Evolutionary conservation across 805 yeast genomes (phyloP).

Genomic region (Nakazawaea holstii): DNA sequence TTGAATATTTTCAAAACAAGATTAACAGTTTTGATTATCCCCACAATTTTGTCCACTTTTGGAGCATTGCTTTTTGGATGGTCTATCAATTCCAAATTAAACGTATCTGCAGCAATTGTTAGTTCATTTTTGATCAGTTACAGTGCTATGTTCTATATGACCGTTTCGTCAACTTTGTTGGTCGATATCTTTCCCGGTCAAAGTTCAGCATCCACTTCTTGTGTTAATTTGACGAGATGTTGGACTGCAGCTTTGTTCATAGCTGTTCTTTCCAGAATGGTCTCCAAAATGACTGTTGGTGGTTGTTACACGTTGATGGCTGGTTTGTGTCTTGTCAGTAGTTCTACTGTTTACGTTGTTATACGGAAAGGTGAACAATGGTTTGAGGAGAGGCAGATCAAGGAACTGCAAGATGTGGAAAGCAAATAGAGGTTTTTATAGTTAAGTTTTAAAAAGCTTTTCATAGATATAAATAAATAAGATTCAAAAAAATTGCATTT

Average conservation of each 20-base stretch:
- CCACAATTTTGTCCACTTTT: constrained; percentile 32
- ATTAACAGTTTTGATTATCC: constrained; percentile 37
- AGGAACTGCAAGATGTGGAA: neutral
- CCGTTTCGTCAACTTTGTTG: constrained; percentile 57
- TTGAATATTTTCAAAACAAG: constrained; percentile 56
- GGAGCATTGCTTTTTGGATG: constrained; percentile 61
- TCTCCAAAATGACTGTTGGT: constrained; percentile 52
- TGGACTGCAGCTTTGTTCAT: constrained; percentile 64
- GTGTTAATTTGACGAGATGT: constrained; percentile 70
- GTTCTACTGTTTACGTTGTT: constrained; percentile 6
- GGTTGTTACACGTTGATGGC: constrained; percentile 76
- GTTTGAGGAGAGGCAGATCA: constrained; percentile 7
- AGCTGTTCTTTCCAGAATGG: constrained; percentile 64
- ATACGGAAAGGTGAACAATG: constrained; percentile 10
- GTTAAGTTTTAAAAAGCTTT: neutral
- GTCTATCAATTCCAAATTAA: constrained; percentile 49
- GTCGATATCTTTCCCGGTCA: constrained; percentile 72
- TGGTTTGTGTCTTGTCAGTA: constrained; percentile 29
- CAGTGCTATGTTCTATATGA: constrained; percentile 52
- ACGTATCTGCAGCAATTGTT: constrained; percentile 52
- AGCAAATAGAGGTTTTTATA: neutral
- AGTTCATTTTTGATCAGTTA: constrained; percentile 52
- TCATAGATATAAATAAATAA: neutral
- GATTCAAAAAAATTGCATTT: neutral
- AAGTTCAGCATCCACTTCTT: constrained; percentile 70